Evolutionary conservation across 805 yeast genomes (phyloP).

Genomic region (Metahyphopichia silvanorum): DNA sequence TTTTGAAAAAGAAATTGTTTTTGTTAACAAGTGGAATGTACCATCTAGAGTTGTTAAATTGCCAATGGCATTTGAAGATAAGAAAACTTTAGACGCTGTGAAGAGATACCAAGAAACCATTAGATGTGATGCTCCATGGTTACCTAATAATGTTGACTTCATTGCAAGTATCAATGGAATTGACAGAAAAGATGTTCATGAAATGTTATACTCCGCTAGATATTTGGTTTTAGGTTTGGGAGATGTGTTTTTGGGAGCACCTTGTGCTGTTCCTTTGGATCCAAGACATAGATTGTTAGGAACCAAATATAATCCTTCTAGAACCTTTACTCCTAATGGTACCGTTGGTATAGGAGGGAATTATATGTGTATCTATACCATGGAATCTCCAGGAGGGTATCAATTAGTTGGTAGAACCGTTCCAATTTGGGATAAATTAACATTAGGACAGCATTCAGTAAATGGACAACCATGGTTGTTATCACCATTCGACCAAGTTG

Average conservation of each 20-base stretch:
- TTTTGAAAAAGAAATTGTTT: constrained; percentile 71
- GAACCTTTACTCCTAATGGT: constrained; percentile 95
- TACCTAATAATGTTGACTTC: constrained; percentile 96
- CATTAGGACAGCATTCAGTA: constrained; percentile 61
- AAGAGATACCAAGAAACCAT: constrained; percentile 91
- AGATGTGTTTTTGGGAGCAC: constrained; percentile 96
- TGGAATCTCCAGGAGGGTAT: constrained; percentile 98
- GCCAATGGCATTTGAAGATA: constrained; percentile 97
- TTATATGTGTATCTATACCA: constrained; percentile 98
- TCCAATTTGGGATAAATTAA: constrained; percentile 95
- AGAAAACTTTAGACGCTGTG: constrained; percentile 84
- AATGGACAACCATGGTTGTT: constrained; percentile 79
- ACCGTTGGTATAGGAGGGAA: constrained; percentile 98
- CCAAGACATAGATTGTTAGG: constrained; percentile 94
- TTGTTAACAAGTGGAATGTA: constrained; percentile 80
- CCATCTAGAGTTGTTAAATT: constrained; percentile 77
- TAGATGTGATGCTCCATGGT: constrained; percentile 92
- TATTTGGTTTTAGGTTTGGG: constrained; percentile 94
- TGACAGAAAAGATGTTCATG: constrained; percentile 68
- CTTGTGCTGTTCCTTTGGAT: constrained; percentile 97
- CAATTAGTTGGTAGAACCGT: constrained; percentile 95
- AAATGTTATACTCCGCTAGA: constrained; percentile 84
- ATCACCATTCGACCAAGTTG: constrained; percentile 90
- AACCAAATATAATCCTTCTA: constrained; percentile 91
- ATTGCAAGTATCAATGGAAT: constrained; percentile 85